Evolutionary conservation across 1,284 basidiomycete species (phyloP), one percentile per base, ranked within the genome.

Genomic region (Paramarasmius palmivorus): DNA sequence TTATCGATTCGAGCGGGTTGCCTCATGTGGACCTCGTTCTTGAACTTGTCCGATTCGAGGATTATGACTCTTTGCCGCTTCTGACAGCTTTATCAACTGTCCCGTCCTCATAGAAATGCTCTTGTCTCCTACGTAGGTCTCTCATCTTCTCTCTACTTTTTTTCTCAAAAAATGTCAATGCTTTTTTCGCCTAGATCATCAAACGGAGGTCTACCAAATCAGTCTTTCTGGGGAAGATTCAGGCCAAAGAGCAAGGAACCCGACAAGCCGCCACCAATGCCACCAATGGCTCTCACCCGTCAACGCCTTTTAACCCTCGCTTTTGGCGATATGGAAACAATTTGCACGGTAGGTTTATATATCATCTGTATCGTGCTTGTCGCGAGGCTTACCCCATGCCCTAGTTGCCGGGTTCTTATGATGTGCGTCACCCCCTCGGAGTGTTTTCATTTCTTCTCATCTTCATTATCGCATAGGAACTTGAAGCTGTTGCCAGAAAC

Each of bases 291-390:
- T 2, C 74, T 90, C 59, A 75, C 83, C 25, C 72, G 87, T 49
- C 86, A 86, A 58, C 82, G 87, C 56, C 80, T 90, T 57, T 77
- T 92, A 61, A 92, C 90, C 50, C 81, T 92, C 56, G 84, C 81
- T n/a, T 90, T 84, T 67, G 85, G 75, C 50, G 90, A 92, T 40
- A 89, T 90, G 85, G 90, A 92, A 71, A 92, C 90, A 10, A 78
- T 92, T 57, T 77, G 84, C 58, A 81, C 86, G 75, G 89, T 90
- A 53, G 45, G 41, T 51, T 44, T n/a, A 41, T 51, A 55, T 38
- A 46, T 52, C 10, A 9, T 52, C 54, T 41, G 45, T 44, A 14
- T 23, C 19, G 40, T 20, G 25, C 26, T 29, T 5, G 19, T 37
- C 46, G 29, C 42, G 23, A 25, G n/a, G 40, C 57, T 26, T 50